Conservation (phyloP, 495 filamentous ascomycete species). For the Aspergillus conjunctus region DNA sequence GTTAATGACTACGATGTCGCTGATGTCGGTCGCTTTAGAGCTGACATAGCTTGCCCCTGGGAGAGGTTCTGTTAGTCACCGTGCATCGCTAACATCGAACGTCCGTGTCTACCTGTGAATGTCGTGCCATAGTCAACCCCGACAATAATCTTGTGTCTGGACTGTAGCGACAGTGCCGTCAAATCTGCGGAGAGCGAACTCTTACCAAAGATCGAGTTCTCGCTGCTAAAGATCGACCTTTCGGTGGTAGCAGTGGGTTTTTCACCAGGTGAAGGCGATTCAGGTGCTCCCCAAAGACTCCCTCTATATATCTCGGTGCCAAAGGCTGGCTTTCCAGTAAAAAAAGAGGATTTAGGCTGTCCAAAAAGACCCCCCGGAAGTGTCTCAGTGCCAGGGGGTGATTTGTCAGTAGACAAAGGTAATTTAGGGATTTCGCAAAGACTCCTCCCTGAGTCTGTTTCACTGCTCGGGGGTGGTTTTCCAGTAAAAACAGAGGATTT, state of each 20-base stretch:
- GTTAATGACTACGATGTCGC: constrained; percentile 12
- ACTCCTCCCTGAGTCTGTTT: too few species aligned
- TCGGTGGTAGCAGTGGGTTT: too few species aligned
- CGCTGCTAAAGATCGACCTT: background rate
- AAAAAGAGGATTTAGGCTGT: too few species aligned
- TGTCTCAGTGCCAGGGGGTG: too few species aligned
- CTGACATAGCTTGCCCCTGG: constrained; percentile 17
- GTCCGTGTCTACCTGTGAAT: constrained; percentile 15
- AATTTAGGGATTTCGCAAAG: too few species aligned
- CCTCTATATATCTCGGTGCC: too few species aligned
- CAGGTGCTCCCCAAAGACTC: background rate
- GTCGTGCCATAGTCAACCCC: constrained; percentile 21
- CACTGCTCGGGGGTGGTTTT: too few species aligned
- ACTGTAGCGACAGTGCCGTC: background rate
- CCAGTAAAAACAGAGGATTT: too few species aligned
- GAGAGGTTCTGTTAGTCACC: background rate
- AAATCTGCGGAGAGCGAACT: background rate
- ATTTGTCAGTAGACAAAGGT: too few species aligned
- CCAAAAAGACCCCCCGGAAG: too few species aligned
- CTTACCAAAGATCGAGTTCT: background rate
- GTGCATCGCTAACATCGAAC: background rate
- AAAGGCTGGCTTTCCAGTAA: too few species aligned
- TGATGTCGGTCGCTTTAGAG: constrained; percentile 10
- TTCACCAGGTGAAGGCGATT: background rate
- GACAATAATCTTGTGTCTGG: constrained; percentile 13